Percentiles rank a stretch among this genome's conserved stretches.
Conservation (phyloP, 2,329 filamentous ascomycete genomes). For the Geoglossum cookeanum region DNA sequence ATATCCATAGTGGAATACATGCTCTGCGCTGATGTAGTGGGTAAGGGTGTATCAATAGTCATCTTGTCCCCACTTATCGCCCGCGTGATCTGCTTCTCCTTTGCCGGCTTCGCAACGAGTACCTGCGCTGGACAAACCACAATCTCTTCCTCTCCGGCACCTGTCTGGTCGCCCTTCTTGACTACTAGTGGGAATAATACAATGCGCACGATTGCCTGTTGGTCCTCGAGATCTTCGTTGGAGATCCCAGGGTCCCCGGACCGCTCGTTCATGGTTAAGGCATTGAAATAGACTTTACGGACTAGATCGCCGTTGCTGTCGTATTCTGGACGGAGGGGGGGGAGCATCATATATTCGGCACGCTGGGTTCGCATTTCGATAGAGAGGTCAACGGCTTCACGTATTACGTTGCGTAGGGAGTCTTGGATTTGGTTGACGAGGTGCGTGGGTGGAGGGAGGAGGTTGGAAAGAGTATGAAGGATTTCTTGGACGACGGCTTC, state of each 20-base stretch:
- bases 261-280: slow-evolving; percentile 84
- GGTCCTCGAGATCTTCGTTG: slow-evolving; percentile 64
- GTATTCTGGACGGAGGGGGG: slow-evolving; percentile 84
- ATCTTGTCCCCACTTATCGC: slow-evolving; percentile 24
- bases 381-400: slow-evolving; percentile 71
- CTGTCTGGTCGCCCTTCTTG: slow-evolving; percentile 80
- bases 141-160: slow-evolving; percentile 79
- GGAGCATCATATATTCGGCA: slow-evolving; percentile 97
- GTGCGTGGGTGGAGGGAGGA: slow-evolving; percentile 72
- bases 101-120: slow-evolving; percentile 43
- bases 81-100: slow-evolving; percentile 22
- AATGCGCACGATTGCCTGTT: slow-evolving; percentile 63
- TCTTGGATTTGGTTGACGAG: slow-evolving; percentile 64
- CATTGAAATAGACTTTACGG: slow-evolving; percentile 79
- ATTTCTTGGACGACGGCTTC: slow-evolving; percentile 91
- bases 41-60: slow-evolving; percentile 21
- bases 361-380: slow-evolving; percentile 96
- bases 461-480: slow-evolving; percentile 60
- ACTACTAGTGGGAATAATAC: slow-evolving; percentile 93
- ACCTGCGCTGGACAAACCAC: slow-evolving; percentile 93
- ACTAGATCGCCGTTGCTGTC: slow-evolving; percentile 80
- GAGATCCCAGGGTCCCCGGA: slow-evolving; percentile 33
- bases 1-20: background rate
- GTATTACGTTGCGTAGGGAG: slow-evolving; percentile 72
- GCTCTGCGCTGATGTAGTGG: slow-evolving; percentile 7